Conservation (phyloP, 2,329 filamentous ascomycete species). For the Epichloe scottii region DNA sequence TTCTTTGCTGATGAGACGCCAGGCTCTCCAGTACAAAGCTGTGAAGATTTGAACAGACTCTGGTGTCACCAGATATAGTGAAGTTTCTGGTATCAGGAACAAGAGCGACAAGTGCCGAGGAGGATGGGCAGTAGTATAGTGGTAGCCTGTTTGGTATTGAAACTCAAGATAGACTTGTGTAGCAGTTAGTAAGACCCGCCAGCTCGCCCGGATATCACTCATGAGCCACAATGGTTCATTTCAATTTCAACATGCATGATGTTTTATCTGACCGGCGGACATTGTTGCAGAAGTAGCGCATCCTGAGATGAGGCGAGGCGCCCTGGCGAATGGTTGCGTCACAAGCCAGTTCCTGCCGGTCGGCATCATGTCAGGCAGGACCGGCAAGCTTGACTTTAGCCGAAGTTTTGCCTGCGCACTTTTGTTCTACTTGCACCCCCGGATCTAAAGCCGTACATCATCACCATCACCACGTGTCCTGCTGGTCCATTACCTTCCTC, state of each 20-base stretch:
- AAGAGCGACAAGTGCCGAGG: not conserved
- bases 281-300: not conserved
- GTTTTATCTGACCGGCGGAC: too few species aligned
- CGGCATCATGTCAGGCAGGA: constrained; percentile 4
- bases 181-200: too few species aligned
- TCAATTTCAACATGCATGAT: too few species aligned
- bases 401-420: constrained; percentile 33
- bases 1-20: too few species aligned
- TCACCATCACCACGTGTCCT: constrained; percentile 20
- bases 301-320: not conserved
- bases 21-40: too few species aligned
- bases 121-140: not conserved
- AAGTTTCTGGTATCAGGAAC: not conserved
- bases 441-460: constrained; percentile 9
- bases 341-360: constrained; percentile 23
- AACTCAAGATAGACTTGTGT: not conserved
- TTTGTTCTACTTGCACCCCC: constrained; percentile 23
- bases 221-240: too few species aligned
- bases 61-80: too few species aligned
- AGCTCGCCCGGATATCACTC: too few species aligned
- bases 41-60: too few species aligned
- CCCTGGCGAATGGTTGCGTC: constrained; percentile 14
- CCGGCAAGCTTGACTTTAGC: constrained; percentile 18
- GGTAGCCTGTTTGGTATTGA: not conserved
- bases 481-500: constrained; percentile 37